Percentiles rank a stretch among this genome's conserved stretches.
Evolutionary conservation across 2,329 filamentous ascomycete genomes (phyloP).

Genomic region (Mollisia scopiformis): DNA sequence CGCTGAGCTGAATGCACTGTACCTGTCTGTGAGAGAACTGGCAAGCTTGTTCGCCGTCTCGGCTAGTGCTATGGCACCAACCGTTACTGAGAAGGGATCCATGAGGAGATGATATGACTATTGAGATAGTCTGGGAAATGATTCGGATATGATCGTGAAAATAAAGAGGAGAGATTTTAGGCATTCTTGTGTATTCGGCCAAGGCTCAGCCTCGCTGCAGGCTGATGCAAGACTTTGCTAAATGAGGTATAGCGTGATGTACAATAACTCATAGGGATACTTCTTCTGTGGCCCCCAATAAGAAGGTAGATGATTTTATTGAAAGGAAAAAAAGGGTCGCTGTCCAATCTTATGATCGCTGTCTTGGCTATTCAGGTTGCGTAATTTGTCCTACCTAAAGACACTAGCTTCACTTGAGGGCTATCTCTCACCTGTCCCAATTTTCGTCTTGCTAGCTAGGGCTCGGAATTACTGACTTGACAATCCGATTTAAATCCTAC

Average conservation of each 20-base stretch:
- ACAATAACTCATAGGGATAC: not conserved
- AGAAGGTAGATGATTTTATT: no score
- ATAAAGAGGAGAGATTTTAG: not conserved
- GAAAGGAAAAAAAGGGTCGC: no score
- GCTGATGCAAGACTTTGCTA: not conserved
- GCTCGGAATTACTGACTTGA: no score
- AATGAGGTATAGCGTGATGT: not conserved
- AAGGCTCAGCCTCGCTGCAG: not conserved
- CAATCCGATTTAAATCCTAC: not conserved
- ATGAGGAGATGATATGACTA: not conserved
- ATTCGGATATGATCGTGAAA: not conserved
- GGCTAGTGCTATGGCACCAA: constrained; percentile 15
- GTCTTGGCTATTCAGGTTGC: no score
- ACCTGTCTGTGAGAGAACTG: constrained; percentile 13
- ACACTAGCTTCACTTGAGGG: no score
- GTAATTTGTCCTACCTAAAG: no score
- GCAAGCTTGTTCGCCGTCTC: constrained; percentile 19
- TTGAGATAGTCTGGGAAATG: not conserved
- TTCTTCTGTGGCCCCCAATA: not conserved
- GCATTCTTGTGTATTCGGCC: not conserved
- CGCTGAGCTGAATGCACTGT: constrained; percentile 19
- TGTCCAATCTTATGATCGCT: no score
- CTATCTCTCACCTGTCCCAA: no score
- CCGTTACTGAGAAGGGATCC: constrained; percentile 17
- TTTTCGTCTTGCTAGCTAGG: no score